phyloP scores from a whole-genome alignment of 192 early-diverging fungal genomes.

The Mortierella claussenii region DNA sequence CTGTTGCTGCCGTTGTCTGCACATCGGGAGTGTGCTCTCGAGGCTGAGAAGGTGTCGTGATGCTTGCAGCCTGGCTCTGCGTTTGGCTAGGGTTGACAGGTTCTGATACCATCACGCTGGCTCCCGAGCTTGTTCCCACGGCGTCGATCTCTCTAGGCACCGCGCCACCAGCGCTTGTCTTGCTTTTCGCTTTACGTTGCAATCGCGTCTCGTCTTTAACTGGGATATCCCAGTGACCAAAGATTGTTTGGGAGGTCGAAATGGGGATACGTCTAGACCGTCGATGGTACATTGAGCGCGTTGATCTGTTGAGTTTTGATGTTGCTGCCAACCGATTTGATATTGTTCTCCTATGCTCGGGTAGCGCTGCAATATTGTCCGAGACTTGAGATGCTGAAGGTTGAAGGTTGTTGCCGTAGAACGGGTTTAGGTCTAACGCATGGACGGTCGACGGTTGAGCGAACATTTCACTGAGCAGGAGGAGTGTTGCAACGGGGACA shows the following conservation, averaged over 20 bases:
- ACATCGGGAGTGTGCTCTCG: not conserved
- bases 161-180: not conserved
- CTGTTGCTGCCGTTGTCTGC: not conserved
- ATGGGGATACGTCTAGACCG: slow-evolving; percentile 12
- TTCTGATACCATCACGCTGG: not conserved
- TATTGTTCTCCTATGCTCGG: not conserved
- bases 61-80: not conserved
- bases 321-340: not conserved
- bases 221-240: slow-evolving; percentile 35
- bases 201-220: slow-evolving; percentile 26
- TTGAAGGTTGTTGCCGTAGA: too few species aligned
- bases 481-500: too few species aligned
- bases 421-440: not conserved
- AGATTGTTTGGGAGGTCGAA: slow-evolving; percentile 21
- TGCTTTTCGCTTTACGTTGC: slow-evolving; percentile 11
- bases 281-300: slow-evolving; percentile 20
- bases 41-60: not conserved
- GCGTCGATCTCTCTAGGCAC: not conserved
- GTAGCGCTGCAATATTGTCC: too few species aligned
- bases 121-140: not conserved
- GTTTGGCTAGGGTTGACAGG: not conserved
- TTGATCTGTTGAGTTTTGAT: slow-evolving; percentile 9
- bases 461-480: too few species aligned
- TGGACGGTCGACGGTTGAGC: not conserved
- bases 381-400: slow-evolving; percentile 1